A percentile compares a stretch with the other conserved stretches of the same genome.
Conservation (phyloP, 768 basidiomycete species). For the Calocybe indica region DNA sequence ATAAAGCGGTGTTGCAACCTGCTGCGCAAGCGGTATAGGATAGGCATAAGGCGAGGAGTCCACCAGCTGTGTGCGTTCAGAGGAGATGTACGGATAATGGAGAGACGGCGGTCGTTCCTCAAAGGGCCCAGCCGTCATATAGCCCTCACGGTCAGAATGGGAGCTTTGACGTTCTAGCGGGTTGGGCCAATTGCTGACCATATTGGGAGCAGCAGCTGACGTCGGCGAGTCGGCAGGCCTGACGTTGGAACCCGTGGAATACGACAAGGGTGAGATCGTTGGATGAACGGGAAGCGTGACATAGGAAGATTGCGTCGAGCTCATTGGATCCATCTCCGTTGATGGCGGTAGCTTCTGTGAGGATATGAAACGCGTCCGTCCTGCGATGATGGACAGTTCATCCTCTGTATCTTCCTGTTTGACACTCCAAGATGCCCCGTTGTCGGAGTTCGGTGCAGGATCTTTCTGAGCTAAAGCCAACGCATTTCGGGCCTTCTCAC, state of each 20-base stretch:
- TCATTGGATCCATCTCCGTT: too few species aligned
- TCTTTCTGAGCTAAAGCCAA: slow-evolving; percentile 38
- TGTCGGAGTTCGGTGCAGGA: slow-evolving; percentile 19
- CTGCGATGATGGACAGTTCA: slow-evolving; percentile 65
- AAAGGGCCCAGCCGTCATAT: neutral
- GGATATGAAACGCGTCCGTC: slow-evolving; percentile 58
- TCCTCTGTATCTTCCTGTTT: slow-evolving; percentile 53
- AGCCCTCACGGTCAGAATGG: neutral
- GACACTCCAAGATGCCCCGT: slow-evolving; percentile 42
- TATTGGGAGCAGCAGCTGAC: neutral
- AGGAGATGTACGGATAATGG: slow-evolving; percentile 12
- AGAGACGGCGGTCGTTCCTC: slow-evolving; percentile 7
- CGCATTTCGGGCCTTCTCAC: slow-evolving; percentile 61
- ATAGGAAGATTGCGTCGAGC: too few species aligned
- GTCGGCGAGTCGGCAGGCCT: too few species aligned
- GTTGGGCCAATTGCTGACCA: neutral
- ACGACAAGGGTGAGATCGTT: too few species aligned
- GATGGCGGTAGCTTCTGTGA: slow-evolving; percentile 24
- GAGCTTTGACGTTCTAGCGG: neutral
- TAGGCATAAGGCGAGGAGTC: slow-evolving; percentile 1
- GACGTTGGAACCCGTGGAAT: too few species aligned
- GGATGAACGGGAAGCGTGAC: too few species aligned
- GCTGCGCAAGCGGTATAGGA: slow-evolving; percentile 7
- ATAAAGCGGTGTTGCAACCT: neutral
- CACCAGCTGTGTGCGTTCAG: slow-evolving; percentile 12